Percentiles rank a stretch among this genome's conserved stretches.
Evolutionary conservation across 768 basidiomycete genomes (phyloP).

Genomic region (Tricholoma saponaceum): DNA sequence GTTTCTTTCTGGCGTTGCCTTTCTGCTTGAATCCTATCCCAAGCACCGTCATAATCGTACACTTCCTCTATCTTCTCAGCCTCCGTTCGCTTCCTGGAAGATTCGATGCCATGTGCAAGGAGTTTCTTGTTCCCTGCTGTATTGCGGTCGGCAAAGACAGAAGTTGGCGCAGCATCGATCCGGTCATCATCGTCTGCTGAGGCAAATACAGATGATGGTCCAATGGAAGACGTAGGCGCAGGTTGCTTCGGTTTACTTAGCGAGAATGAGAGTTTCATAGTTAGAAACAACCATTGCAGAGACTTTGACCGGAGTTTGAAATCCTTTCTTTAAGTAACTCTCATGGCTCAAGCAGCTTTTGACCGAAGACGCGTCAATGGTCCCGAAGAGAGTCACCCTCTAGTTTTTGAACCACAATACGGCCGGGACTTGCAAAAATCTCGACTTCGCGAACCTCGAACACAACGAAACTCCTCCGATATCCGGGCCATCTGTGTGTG

Average conservation of each 20-base stretch:
- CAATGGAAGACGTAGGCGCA: constrained; percentile 40
- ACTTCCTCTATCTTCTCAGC: constrained; percentile 73
- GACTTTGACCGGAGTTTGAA: constrained; percentile 34
- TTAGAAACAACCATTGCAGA: constrained; percentile 4
- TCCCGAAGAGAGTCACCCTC: constrained; percentile 77
- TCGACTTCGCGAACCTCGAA: constrained; percentile 37
- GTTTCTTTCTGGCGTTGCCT: constrained; percentile 69
- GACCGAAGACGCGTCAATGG: constrained; percentile 91
- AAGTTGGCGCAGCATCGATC: constrained; percentile 44
- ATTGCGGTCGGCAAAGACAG: constrained; percentile 30
- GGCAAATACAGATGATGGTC: constrained; percentile 60
- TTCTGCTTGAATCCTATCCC: constrained; percentile 91
- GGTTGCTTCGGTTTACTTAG: constrained; percentile 59
- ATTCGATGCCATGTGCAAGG: constrained; percentile 52
- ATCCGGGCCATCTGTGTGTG: constrained; percentile 83
- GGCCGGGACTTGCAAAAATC: constrained; percentile 19
- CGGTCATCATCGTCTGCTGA: constrained; percentile 62
- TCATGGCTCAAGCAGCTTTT: constrained; percentile 53
- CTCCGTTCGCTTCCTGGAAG: constrained; percentile 73
- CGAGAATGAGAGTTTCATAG: constrained; percentile 91
- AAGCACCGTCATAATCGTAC: constrained; percentile 95
- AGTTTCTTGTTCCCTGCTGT: constrained; percentile 50
- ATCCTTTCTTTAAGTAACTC: constrained; percentile 1
- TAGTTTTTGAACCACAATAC: constrained; percentile 48
- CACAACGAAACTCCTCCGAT: constrained; percentile 52